Base-by-base conservation (phyloP, 140 eudicot genomes). In the Senecio squalidus region DNA sequence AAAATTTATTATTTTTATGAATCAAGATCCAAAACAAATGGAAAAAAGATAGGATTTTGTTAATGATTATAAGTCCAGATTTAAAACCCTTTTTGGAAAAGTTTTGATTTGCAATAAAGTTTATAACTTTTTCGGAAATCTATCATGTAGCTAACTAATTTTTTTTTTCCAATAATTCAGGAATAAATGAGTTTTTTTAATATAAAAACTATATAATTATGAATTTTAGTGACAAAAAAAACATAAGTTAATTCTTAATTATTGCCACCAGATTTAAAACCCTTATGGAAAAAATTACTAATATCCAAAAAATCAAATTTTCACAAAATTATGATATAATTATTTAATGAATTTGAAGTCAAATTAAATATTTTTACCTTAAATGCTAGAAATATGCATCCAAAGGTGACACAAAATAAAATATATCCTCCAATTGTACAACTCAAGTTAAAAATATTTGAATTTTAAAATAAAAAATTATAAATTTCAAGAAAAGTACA, bases 191-290 rank as follows among this genome's bases (percentile, higher is more conserved):
- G n/a, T n/a, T n/a, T n/a, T n/a, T n/a, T n/a, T n/a, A n/a, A n/a
- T n/a, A n/a, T n/a, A n/a, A n/a, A n/a, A n/a, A n/a, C n/a, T n/a
- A n/a, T n/a, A n/a, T n/a, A n/a, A n/a, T n/a, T n/a, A n/a, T n/a
- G n/a, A n/a, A n/a, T n/a, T n/a, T n/a, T n/a, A n/a, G n/a, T n/a
- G n/a, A n/a, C n/a, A n/a, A n/a, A n/a, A n/a, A n/a, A n/a, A n/a
- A n/a, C n/a, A n/a, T n/a, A n/a, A n/a, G n/a, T n/a, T n/a, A n/a
- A n/a, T n/a, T n/a, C n/a, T n/a, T n/a, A n/a, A n/a, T n/a, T n/a
- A n/a, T n/a, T n/a, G n/a, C n/a, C 36, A 58, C 34, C 26, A 67
- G 72, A 67, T 67, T 67, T 41, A 59, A 44, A 59, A 38, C 21
- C 60, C 41, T 36, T 46, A 14, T 22, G 15, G 5, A 28, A 58